Conservation (phyloP, 1,284 basidiomycete genomes). For the Microbotryum violaceum region DNA sequence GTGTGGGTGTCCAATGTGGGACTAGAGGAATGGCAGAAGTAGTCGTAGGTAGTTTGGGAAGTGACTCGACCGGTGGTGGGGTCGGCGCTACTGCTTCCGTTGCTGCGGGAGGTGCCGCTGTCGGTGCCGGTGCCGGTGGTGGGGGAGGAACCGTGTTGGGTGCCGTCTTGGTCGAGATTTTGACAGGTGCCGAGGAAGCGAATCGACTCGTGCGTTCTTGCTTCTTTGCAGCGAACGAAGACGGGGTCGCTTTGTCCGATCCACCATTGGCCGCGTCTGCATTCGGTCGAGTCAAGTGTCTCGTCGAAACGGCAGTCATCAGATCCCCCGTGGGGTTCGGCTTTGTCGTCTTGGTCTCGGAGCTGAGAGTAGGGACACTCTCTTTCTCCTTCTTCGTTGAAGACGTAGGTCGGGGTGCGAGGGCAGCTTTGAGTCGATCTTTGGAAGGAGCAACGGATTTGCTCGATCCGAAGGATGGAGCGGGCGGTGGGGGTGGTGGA, state of each 20-base stretch:
- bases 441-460: neutral
- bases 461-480: neutral
- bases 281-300: neutral
- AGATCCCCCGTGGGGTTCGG: neutral
- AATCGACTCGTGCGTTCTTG: neutral
- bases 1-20: no score
- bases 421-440: conserved; percentile 2
- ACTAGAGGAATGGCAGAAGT: no score
- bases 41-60: no score
- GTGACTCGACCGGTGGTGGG: neutral
- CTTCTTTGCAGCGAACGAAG: conserved; percentile 17
- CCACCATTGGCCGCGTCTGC: neutral
- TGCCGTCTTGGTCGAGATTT: neutral
- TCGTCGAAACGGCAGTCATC: conserved; percentile 19
- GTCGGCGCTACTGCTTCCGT: neutral
- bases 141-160: neutral
- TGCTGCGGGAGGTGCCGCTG: neutral
- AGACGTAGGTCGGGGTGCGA: conserved; percentile 10
- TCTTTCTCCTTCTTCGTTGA: conserved; percentile 1
- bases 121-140: neutral
- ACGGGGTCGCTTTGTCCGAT: neutral
- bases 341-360: neutral
- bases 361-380: neutral
- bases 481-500: no score
- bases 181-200: neutral